These are phyloP conservation scores for Antitrichia curtipendula DNA, from an alignment of 225 moss, liverwort and hornwort species.

Conservation along the genomic window DNA sequence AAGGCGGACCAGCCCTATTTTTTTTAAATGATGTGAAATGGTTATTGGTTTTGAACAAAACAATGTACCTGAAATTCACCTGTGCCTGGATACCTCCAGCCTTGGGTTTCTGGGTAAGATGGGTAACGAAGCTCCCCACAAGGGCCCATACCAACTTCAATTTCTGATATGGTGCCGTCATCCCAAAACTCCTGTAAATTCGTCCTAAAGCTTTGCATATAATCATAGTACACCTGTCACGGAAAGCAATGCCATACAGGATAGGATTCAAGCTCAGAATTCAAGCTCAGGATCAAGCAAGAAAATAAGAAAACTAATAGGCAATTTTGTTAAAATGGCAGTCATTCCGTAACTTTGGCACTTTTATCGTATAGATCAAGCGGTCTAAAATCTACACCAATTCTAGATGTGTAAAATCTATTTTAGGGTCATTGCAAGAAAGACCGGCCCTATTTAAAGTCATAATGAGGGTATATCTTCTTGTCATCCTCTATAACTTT, in stretches of 20 bases:
- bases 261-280: too few species aligned
- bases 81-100: constrained; percentile 67
- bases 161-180: constrained; percentile 19
- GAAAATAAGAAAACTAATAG: too few species aligned
- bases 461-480: too few species aligned
- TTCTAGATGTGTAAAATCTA: too few species aligned
- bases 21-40: neutral
- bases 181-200: constrained; percentile 18
- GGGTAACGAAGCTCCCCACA: constrained; percentile 77
- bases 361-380: too few species aligned
- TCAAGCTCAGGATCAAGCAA: neutral
- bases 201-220: constrained; percentile 18
- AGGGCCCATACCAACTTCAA: constrained; percentile 42
- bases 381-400: too few species aligned
- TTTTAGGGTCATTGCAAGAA: too few species aligned
- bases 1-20: too few species aligned
- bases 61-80: constrained; percentile 68
- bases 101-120: constrained; percentile 57
- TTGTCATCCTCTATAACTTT: too few species aligned
- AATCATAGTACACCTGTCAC: constrained; percentile 16
- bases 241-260: neutral
- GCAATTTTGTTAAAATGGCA: too few species aligned
- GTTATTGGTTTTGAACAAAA: neutral
- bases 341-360: too few species aligned
- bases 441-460: too few species aligned